Percentiles rank a stretch among this genome's conserved stretches.
These are phyloP conservation scores for Mycena polygramma DNA, from an alignment of 768 basidiomycete species.

Conservation along the genomic window DNA sequence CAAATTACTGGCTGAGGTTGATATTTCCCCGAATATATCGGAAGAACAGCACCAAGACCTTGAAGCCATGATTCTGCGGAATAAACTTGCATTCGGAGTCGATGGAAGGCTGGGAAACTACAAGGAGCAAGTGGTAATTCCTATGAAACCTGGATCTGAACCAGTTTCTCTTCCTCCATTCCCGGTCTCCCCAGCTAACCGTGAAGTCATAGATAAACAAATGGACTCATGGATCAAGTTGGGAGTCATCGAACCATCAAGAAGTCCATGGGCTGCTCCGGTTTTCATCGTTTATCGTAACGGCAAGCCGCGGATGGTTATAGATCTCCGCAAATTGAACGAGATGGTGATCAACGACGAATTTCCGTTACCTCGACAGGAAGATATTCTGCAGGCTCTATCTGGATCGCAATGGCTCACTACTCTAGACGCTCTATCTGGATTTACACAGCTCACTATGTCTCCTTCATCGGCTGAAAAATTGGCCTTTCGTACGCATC, in stretches of 20 bases:
- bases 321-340: slow-evolving; percentile 48
- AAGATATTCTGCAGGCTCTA: slow-evolving; percentile 45
- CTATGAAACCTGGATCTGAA: not conserved
- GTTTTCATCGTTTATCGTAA: no score
- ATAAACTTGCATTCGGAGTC: not conserved
- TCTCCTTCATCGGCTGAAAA: slow-evolving; percentile 30
- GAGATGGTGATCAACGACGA: slow-evolving; percentile 38
- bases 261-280: no score
- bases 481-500: slow-evolving; percentile 53
- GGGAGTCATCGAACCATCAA: no score
- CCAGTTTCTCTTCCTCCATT: not conserved
- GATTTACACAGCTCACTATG: slow-evolving; percentile 6
- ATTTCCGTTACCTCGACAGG: slow-evolving; percentile 42
- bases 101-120: slow-evolving; percentile 8
- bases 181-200: not conserved
- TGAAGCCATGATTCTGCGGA: not conserved
- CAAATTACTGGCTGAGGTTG: not conserved
- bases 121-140: not conserved
- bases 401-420: slow-evolving; percentile 16
- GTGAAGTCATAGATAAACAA: no score
- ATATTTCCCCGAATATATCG: not conserved
- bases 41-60: not conserved
- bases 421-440: slow-evolving; percentile 6
- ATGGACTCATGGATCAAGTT: no score
- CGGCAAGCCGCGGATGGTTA: slow-evolving; percentile 52